These are phyloP conservation scores for Cordyceps pruinosa DNA, from an alignment of 2,329 filamentous ascomycete genomes.

Conservation along the genomic window DNA sequence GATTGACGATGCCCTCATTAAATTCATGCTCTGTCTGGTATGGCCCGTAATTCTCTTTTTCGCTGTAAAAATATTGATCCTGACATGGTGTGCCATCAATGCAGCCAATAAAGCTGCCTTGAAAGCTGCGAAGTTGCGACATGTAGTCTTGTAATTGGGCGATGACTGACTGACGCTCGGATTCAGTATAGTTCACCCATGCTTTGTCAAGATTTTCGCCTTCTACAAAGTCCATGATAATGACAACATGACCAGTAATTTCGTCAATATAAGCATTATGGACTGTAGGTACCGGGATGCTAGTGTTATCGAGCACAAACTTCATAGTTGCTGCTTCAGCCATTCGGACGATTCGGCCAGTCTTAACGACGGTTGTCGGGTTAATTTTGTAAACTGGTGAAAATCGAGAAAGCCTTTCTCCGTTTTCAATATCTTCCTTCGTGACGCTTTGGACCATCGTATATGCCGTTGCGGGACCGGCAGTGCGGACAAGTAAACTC, in stretches of 20 bases:
- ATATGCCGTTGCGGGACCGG: background rate
- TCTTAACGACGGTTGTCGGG: slow-evolving; percentile 15
- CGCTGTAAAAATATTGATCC: slow-evolving; percentile 16
- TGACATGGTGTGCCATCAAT: slow-evolving; percentile 17
- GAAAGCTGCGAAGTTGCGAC: slow-evolving; percentile 16
- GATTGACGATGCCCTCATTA: slow-evolving; percentile 15
- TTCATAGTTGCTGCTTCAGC: slow-evolving; percentile 14
- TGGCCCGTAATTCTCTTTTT: slow-evolving; percentile 14
- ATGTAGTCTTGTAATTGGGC: slow-evolving; percentile 17
- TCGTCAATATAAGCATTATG: slow-evolving; percentile 12
- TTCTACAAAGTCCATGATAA: slow-evolving; percentile 18
- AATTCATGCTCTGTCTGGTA: slow-evolving; percentile 17
- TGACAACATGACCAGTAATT: slow-evolving; percentile 9
- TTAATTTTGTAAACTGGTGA: background rate
- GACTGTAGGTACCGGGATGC: slow-evolving; percentile 14
- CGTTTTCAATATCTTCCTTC: background rate
- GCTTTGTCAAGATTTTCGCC: slow-evolving; percentile 16
- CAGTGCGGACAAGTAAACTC: background rate
- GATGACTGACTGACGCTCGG: slow-evolving; percentile 15
- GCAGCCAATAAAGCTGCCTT: slow-evolving; percentile 16
- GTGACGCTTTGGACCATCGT: background rate
- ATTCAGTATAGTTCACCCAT: slow-evolving; percentile 13
- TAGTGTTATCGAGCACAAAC: slow-evolving; percentile 13
- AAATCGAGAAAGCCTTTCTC: background rate
- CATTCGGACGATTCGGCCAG: slow-evolving; percentile 2